Base-by-base conservation (phyloP, 2,329 filamentous ascomycete species). In the Talaromyces funiculosus region DNA sequence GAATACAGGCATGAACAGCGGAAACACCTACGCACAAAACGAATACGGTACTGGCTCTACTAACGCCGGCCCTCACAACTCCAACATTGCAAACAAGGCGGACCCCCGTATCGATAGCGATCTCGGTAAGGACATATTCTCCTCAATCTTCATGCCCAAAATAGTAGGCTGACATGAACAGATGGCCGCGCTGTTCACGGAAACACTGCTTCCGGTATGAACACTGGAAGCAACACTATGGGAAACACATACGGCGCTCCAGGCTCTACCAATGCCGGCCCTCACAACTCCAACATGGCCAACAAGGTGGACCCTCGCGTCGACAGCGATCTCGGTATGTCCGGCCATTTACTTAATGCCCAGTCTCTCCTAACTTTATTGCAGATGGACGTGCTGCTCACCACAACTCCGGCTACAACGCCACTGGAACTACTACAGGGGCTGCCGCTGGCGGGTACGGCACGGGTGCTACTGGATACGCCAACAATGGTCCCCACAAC, bases 401-500 rank as follows among this genome's bases (percentile, higher is more conserved):
- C 40, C 54, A 29, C 31, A 54, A 51, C 49, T 33, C 45, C n/a
- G 53, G 43, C 35, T 60, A 63, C 9, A 29, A 31, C 14, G 31
- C 54, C 16, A 45, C 58, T 31, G 51, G 58, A 26, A 12, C 51
- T n/a, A 47, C 54, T 16, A 33, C 54, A 1, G 42, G 54, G n/a
- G 54, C 22, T 18, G 22, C 45, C 1, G 26, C 58, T 47, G 49
- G 58, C 14, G 24, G 20, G 24, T 60, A 60, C n/a, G 49, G 49
- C 35, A 53, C 29, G 31, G 42, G 45, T 22, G 49, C 37, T 7
- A 53, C 29, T 33, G 42, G 45, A 18, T 69, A 68, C 18, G 71
- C 68, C 29, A 76, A 73, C 26, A 69, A 69, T 29, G 75, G 75
- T 5, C 75, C 75, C n/a, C 75, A 77, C 61, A 62, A 71, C 58